These are phyloP conservation scores for Vanrija sp. DNA, from an alignment of 1,284 basidiomycete genomes.

Conservation along the genomic window DNA sequence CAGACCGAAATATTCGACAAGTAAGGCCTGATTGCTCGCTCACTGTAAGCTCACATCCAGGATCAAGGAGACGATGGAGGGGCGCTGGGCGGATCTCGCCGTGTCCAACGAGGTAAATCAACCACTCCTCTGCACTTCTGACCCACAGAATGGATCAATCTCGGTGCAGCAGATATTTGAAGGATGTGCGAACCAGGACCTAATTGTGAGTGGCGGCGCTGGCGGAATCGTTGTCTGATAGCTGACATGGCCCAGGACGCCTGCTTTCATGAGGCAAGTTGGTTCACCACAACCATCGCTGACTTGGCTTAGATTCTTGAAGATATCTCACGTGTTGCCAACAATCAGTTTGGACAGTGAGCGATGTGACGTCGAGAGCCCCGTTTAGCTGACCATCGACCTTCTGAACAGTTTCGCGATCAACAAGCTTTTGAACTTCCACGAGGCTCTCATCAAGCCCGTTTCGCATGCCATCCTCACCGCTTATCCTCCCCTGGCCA, in stretches of 20 bases:
- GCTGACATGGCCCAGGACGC: slow-evolving; percentile 24
- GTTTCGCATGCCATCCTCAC: slow-evolving; percentile 33
- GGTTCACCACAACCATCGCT: background rate
- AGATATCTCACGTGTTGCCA: slow-evolving; percentile 37
- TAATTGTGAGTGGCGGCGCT: slow-evolving; percentile 40
- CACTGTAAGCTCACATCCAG: slow-evolving; percentile 15
- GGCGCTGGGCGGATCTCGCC: slow-evolving; percentile 38
- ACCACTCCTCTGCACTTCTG: background rate
- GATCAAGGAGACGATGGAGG: slow-evolving; percentile 34
- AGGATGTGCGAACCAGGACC: slow-evolving; percentile 35
- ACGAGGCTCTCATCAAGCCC: slow-evolving; percentile 24
- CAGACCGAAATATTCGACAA: slow-evolving; percentile 30
- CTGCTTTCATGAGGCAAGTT: slow-evolving; percentile 36
- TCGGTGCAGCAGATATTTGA: slow-evolving; percentile 45
- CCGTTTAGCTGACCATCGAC: too few species aligned
- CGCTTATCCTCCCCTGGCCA: slow-evolving; percentile 41
- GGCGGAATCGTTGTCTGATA: background rate
- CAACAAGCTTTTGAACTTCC: slow-evolving; percentile 36
- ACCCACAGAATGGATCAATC: slow-evolving; percentile 39
- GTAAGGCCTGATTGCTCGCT: slow-evolving; percentile 12
- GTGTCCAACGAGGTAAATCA: slow-evolving; percentile 34
- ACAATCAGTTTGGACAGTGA: slow-evolving; percentile 45
- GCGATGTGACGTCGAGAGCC: slow-evolving; percentile 1
- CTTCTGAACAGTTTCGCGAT: slow-evolving; percentile 33
- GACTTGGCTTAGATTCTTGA: slow-evolving; percentile 27